Evolutionary conservation across 208 protist species (phyloP), one percentile per base, ranked within the genome.

Genomic region (Herpetomonas samuelpessoai): DNA sequence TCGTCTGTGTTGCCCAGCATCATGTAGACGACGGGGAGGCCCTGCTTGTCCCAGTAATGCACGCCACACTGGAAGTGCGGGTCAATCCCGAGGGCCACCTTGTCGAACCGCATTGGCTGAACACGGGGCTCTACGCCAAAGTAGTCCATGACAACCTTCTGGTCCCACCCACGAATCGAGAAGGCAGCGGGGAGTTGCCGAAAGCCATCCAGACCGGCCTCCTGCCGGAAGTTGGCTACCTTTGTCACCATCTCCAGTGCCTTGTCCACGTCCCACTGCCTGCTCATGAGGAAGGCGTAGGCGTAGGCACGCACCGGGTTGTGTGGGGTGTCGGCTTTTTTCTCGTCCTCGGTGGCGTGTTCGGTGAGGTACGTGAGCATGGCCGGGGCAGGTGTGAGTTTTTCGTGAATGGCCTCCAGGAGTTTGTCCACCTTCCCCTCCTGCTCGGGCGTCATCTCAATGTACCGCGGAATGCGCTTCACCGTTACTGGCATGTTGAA

Each of bases 401-500:
- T 45, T 2, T 48, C 45, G 48, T 55, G 41, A 18, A 86, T 51
- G 14, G 30, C 21, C 0, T 57, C 50, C n/a, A 85, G 50, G 44
- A 89, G 50, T 22, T 82, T 57, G 41, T 75, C 66, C 41, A 92
- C 83, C 51, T 73, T 75, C 52, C 67, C 47, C 53, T 92, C 79
- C 14, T 68, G 70, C 69, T 82, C 68, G 6, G 63, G 59, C 21
- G 62, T 79, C 22, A 92, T 62, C 24, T 54, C 39, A 52, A 76
- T 57, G 53, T 74, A 85, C n/a, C 61, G 62, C 0, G 51, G 75
- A 14, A 70, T 31, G 24, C 25, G 44, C 21, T 59, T 30, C 57
- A 73, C 62, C 24, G 38, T 51, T 14, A 16, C 22, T 27, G 44
- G 44, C 44, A 48, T 48, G 16, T 44, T 44, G 41, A 56, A 9